phyloP scores from a whole-genome alignment of 768 basidiomycete species.

The Boletus reticuloceps region DNA sequence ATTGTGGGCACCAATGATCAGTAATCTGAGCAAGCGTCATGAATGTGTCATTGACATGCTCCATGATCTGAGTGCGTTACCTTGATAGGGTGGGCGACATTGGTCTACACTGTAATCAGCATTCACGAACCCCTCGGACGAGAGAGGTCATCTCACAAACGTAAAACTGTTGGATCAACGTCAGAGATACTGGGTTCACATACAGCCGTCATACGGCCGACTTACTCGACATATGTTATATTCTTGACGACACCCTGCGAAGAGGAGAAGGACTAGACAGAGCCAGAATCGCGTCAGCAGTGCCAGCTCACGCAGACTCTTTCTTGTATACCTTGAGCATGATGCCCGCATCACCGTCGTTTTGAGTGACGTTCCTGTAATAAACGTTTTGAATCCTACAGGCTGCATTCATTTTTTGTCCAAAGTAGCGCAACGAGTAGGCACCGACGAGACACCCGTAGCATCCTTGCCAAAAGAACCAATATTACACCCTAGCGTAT shows the following conservation, averaged over 20 bases:
- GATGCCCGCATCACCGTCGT: background rate
- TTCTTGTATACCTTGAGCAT: slow-evolving; percentile 6
- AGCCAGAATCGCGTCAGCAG: background rate
- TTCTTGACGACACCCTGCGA: slow-evolving; percentile 9
- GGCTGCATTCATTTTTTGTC: background rate
- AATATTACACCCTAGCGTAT: slow-evolving; percentile 12
- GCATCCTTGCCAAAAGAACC: slow-evolving; percentile 5
- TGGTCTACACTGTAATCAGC: background rate
- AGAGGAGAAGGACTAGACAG: slow-evolving; percentile 8
- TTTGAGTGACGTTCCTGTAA: slow-evolving; percentile 8
- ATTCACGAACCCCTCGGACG: too few relatives aligned
- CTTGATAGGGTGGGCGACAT: slow-evolving; percentile 5
- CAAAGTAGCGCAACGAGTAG: background rate
- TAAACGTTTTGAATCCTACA: slow-evolving; percentile 6
- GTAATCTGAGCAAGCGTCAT: background rate
- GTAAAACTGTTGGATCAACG: slow-evolving; percentile 1
- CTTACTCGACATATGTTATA: slow-evolving; percentile 10
- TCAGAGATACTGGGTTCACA: background rate
- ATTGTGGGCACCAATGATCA: slow-evolving; percentile 7
- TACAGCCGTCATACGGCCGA: background rate
- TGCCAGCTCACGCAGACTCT: too few relatives aligned
- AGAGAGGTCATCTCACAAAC: background rate
- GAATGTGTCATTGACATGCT: background rate
- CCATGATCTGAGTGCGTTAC: background rate
- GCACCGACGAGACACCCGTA: slow-evolving; percentile 1